These are phyloP conservation scores for Hypoxylon sp. DNA, from an alignment of 2,329 filamentous ascomycete species.

Conservation along the genomic window DNA sequence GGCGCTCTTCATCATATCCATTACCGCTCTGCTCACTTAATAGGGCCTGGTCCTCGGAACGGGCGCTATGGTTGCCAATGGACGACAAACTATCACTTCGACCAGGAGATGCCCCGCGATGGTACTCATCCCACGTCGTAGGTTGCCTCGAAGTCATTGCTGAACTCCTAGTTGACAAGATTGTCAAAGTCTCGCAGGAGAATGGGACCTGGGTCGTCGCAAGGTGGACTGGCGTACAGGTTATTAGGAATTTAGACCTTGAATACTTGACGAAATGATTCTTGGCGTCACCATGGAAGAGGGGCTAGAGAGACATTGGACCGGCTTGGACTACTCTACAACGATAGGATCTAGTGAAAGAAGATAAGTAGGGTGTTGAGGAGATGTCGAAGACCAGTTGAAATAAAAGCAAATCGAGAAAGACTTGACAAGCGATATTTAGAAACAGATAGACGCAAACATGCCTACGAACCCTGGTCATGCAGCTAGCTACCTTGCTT, in stretches of 20 bases:
- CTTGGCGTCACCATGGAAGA: constrained; percentile 15
- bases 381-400: constrained; percentile 10
- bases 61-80: constrained; percentile 58
- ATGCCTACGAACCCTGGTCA: constrained; percentile 17
- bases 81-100: constrained; percentile 60
- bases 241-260: neutral
- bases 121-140: constrained; percentile 64
- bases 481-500: constrained; percentile 32
- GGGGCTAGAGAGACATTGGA: constrained; percentile 17
- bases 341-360: constrained; percentile 8
- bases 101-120: constrained; percentile 59
- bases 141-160: constrained; percentile 49
- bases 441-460: constrained; percentile 27
- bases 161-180: neutral
- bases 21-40: constrained; percentile 58
- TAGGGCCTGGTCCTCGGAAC: constrained; percentile 63
- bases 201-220: neutral
- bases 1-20: constrained; percentile 54
- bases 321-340: constrained; percentile 9
- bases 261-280: constrained; percentile 9
- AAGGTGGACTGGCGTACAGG: constrained; percentile 3
- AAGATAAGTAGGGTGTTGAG: constrained; percentile 3
- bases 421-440: constrained; percentile 25
- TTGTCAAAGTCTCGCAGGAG: neutral
- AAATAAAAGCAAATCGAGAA: constrained; percentile 17